Evolutionary conservation across 2,329 filamentous ascomycete species (phyloP), one percentile per base, ranked within the genome.

Genomic region (Curvularia verruculosa): DNA sequence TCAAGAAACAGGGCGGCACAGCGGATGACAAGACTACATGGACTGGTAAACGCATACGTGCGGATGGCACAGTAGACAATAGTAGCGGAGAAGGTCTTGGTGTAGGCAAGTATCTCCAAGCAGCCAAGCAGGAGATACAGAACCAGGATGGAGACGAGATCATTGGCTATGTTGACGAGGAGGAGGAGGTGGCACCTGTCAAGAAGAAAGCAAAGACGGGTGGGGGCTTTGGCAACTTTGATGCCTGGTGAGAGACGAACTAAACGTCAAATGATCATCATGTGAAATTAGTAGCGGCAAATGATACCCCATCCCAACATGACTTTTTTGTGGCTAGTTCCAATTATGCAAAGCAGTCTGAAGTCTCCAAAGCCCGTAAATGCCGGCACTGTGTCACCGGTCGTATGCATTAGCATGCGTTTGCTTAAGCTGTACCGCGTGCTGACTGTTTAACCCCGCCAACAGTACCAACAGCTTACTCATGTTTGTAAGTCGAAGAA

Each of bases 21-120:
- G 94, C 96, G 52, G 94, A 97, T 70, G 92, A 98, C 69, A 87
- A 86, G 73, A 89, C 91, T 2, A 99, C 95, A 3, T 99, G 95
- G 95, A 98, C 95, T 3, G 95, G 95, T 3, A 99, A 98, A 79
- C 83, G 93, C 39, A 86, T 99, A 48, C 82, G 92, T 24, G 83
- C 81, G 1, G 86, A 89, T 68, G 89, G 87, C 1, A 85, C 82
- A 0, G 80, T 86, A 1, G 83, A 83, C 1, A 75, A 76, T 13
- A 80, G 78, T 6, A 78, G 77, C 4, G 86, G 87, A 12, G 87
- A 87, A 10, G 75, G 67, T 1, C 60, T 64, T n/a, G 81, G 81
- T 3, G 83, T 89, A 9, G 95, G 94, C 7, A 97, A 94, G 76
- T 98, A 98, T 74, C 77, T 99, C 49, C 89, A 91, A 72, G 82